A percentile compares a stretch with the other conserved stretches of the same genome.
Conservation (phyloP, 805 yeast genomes). For the Yarrowia bubula region DNA sequence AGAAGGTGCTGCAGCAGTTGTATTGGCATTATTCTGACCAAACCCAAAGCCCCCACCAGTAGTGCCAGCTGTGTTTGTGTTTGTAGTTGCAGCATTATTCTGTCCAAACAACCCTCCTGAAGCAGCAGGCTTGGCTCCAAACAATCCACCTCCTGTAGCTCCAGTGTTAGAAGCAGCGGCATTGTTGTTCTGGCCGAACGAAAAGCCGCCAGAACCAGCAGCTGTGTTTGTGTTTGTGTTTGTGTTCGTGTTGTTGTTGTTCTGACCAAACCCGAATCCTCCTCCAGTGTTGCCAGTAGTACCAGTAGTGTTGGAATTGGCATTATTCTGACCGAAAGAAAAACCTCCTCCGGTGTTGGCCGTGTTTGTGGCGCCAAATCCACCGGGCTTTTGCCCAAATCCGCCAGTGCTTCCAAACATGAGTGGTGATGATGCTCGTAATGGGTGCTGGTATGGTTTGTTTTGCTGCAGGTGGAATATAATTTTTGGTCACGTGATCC, state of each 20-base stretch:
- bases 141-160: slow-evolving; percentile 30
- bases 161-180: slow-evolving; percentile 28
- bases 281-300: neutral
- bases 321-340: slow-evolving; percentile 37
- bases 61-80: slow-evolving; percentile 14
- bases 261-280: neutral
- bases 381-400: slow-evolving; percentile 18
- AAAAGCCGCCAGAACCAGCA: slow-evolving; percentile 27
- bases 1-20: slow-evolving; percentile 28
- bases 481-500: neutral
- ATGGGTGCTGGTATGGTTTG: neutral
- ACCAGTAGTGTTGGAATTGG: slow-evolving; percentile 30
- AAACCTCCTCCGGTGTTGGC: slow-evolving; percentile 37
- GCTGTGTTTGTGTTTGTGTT: slow-evolving; percentile 19
- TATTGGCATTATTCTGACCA: slow-evolving; percentile 28
- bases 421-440: slow-evolving; percentile 15
- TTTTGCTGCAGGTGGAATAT: slow-evolving; percentile 2
- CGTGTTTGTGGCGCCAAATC: slow-evolving; percentile 6
- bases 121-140: slow-evolving; percentile 29
- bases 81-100: slow-evolving; percentile 28
- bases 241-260: slow-evolving; percentile 11
- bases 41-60: slow-evolving; percentile 31
- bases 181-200: slow-evolving; percentile 30
- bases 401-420: slow-evolving; percentile 35
- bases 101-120: slow-evolving; percentile 29